Evolutionary conservation across 164 flowering plant genomes (phyloP).

Genomic region (Paratinospora sagittata): DNA sequence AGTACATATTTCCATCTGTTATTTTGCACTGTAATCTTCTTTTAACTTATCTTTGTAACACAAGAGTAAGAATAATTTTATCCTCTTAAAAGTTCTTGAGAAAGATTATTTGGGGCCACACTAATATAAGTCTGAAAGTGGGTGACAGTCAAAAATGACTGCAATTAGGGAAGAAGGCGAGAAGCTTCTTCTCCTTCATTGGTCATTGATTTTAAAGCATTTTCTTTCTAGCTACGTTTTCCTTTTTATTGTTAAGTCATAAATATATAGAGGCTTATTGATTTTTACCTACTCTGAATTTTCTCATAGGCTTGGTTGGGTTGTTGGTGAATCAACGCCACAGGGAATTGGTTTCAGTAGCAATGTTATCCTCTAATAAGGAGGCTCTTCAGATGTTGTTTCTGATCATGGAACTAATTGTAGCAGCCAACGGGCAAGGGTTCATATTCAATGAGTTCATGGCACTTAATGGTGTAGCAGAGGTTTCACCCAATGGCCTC

Average conservation of each 20-base stretch:
- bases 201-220: slow-evolving; percentile 49
- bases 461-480: slow-evolving; percentile 29
- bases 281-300: background rate
- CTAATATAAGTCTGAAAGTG: slow-evolving; percentile 37
- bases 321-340: background rate
- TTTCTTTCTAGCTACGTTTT: slow-evolving; percentile 48
- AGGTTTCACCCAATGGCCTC: slow-evolving; percentile 35
- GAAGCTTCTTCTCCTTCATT: slow-evolving; percentile 26
- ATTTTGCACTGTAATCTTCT: too few relatives aligned
- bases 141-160: slow-evolving; percentile 26
- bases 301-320: background rate
- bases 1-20: too few relatives aligned
- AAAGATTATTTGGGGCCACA: background rate
- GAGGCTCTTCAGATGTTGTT: background rate
- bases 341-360: background rate
- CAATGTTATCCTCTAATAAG: background rate
- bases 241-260: too few relatives aligned
- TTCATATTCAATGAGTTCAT: background rate
- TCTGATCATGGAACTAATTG: background rate
- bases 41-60: too few relatives aligned
- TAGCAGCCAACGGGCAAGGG: background rate
- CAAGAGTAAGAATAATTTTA: too few relatives aligned
- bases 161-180: too few relatives aligned
- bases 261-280: too few relatives aligned
- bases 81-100: too few relatives aligned